Evolutionary conservation across 2,329 filamentous ascomycete species (phyloP).

Genomic region (Cadophora luteo-olivacea): DNA sequence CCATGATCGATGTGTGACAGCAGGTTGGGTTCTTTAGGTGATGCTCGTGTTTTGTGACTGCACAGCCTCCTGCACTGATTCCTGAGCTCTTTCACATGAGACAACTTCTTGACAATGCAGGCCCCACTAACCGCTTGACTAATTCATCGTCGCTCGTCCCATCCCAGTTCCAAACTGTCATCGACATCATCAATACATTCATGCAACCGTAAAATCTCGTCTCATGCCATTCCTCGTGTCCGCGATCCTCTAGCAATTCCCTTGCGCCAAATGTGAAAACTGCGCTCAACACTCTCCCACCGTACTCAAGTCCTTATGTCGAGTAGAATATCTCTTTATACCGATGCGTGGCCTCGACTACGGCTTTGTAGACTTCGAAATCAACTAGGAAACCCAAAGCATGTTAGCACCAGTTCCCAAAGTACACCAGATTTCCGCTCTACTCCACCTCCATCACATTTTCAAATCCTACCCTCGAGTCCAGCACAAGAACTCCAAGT

Average conservation of each 20-base stretch:
- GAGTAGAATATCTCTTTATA: slow-evolving; percentile 80
- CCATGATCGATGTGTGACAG: too few species aligned
- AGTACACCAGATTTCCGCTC: neutral
- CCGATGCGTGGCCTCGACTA: slow-evolving; percentile 86
- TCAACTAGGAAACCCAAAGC: slow-evolving; percentile 57
- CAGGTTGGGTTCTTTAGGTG: neutral
- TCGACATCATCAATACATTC: neutral
- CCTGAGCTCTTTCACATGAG: too few species aligned
- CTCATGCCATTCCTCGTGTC: neutral
- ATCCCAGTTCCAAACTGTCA: neutral
- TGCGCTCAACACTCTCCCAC: too few species aligned
- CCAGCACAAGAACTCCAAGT: too few species aligned
- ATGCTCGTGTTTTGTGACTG: neutral
- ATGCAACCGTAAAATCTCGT: neutral
- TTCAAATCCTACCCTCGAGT: neutral
- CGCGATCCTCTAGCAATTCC: neutral
- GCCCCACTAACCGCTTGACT: neutral
- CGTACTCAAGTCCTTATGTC: neutral
- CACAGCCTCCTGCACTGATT: neutral
- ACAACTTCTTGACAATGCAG: neutral
- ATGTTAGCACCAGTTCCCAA: neutral
- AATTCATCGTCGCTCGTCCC: neutral
- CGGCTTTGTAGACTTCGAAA: slow-evolving; percentile 74
- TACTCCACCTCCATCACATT: slow-evolving; percentile 1
- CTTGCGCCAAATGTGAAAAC: too few species aligned